Percentiles rank a stretch among this genome's conserved stretches.
These are phyloP conservation scores for Petasospora rhodanensis DNA, from an alignment of 1,139 yeast genomes.

Conservation along the genomic window DNA sequence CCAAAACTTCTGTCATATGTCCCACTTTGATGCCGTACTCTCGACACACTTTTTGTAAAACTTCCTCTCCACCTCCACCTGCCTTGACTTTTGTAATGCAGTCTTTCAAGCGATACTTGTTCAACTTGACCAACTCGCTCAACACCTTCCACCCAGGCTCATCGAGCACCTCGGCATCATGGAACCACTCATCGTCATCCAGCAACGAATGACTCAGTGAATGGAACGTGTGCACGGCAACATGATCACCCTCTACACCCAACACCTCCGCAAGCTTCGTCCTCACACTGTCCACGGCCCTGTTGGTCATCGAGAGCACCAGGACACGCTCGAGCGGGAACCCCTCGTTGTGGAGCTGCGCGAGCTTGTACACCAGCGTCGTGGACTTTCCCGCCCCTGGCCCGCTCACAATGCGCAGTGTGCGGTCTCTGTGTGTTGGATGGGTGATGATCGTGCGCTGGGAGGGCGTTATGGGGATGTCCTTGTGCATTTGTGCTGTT, in stretches of 20 bases:
- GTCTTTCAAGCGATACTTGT: constrained; percentile 31
- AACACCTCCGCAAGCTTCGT: constrained; percentile 33
- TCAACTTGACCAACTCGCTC: constrained; percentile 26
- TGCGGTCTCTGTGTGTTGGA: constrained; percentile 34
- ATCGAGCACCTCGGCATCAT: constrained; percentile 41
- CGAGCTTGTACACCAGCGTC: constrained; percentile 53
- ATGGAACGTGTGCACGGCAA: constrained; percentile 49
- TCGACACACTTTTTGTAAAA: too few species aligned
- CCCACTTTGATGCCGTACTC: constrained; percentile 8
- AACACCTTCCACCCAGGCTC: constrained; percentile 49
- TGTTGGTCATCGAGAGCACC: constrained; percentile 65
- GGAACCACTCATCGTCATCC: constrained; percentile 31
- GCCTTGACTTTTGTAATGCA: constrained; percentile 32
- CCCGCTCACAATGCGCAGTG: constrained; percentile 57
- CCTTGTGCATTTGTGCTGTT: too few species aligned
- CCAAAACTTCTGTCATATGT: constrained; percentile 23
- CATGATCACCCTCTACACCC: constrained; percentile 25
- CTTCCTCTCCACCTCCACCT: constrained; percentile 1
- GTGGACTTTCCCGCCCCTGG: constrained; percentile 78
- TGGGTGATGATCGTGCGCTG: constrained; percentile 35
- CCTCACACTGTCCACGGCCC: constrained; percentile 55
- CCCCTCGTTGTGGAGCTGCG: constrained; percentile 38
- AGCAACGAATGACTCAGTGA: constrained; percentile 50
- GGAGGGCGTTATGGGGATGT: constrained; percentile 34
- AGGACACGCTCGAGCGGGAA: constrained; percentile 51